A percentile compares a stretch with the other conserved stretches of the same genome.
phyloP scores from a whole-genome alignment of 2,329 filamentous ascomycete genomes.

The Colletotrichum karsti region DNA sequence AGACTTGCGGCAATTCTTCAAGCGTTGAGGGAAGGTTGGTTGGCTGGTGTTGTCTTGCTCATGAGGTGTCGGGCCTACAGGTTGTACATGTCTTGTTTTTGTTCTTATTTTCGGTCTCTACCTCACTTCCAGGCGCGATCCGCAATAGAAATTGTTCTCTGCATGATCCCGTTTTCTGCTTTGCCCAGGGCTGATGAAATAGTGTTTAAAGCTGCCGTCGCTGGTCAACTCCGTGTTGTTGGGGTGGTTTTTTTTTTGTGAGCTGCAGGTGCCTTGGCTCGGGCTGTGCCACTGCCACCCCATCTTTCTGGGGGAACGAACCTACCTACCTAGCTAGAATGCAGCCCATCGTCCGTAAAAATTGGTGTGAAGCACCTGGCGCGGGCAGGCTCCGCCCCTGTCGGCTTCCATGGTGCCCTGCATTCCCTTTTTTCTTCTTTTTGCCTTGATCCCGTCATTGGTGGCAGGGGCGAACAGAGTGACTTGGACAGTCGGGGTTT shows the following conservation, averaged over 20 bases:
- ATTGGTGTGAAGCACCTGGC: not conserved
- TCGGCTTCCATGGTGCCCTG: slow-evolving; percentile 15
- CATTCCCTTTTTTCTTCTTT: slow-evolving; percentile 7
- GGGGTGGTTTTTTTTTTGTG: not conserved
- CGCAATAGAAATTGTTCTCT: too few relatives aligned
- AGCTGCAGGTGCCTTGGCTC: not conserved
- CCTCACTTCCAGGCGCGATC: too few relatives aligned
- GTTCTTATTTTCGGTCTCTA: not conserved
- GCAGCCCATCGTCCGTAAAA: not conserved
- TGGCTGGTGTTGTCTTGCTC: too few relatives aligned
- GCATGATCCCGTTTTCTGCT: not conserved
- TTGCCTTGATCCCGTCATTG: slow-evolving; percentile 12
- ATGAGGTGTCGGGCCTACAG: not conserved
- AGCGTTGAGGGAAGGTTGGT: not conserved
- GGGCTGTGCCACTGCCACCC: slow-evolving; percentile 23
- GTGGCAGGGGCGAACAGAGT: not conserved
- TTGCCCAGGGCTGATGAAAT: not conserved
- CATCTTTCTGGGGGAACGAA: not conserved
- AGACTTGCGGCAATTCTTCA: slow-evolving; percentile 6
- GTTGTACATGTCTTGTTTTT: not conserved
- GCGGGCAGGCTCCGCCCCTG: slow-evolving; percentile 21
- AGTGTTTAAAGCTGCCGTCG: not conserved
- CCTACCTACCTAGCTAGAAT: not conserved
- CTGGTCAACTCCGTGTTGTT: too few relatives aligned
- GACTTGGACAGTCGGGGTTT: slow-evolving; percentile 7